A percentile compares a stretch with the other conserved stretches of the same genome.
Evolutionary conservation across 176 grass and related monocot species (phyloP).

Genomic region (Carex pumila): DNA sequence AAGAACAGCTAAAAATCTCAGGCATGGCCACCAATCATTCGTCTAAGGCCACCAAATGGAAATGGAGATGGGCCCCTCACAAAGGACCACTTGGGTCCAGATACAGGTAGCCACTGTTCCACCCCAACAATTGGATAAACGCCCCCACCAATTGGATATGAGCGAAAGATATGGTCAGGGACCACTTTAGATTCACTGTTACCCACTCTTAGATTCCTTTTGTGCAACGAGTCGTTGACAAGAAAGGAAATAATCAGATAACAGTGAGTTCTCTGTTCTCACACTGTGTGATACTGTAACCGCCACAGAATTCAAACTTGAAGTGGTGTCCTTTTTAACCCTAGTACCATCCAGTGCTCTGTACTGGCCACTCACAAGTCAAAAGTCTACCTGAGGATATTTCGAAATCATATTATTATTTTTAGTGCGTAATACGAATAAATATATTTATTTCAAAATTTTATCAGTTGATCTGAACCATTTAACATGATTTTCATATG

Average conservation of each 20-base stretch:
- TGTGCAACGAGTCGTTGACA: neutral
- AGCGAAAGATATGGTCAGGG: neutral
- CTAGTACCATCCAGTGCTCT: neutral
- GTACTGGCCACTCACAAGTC: neutral
- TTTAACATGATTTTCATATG: too few relatives aligned
- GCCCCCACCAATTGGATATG: slow-evolving; percentile 11
- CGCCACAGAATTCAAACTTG: neutral
- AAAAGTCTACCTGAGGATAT: neutral
- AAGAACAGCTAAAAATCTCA: slow-evolving; percentile 10
- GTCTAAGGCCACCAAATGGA: slow-evolving; percentile 1
- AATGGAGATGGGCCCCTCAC: neutral
- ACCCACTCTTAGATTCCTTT: neutral
- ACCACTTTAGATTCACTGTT: neutral
- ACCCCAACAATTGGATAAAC: neutral
- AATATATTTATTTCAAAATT: too few relatives aligned
- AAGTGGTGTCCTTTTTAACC: neutral
- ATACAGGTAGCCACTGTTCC: slow-evolving; percentile 13
- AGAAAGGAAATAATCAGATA: neutral
- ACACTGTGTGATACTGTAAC: neutral
- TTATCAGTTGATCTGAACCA: too few relatives aligned
- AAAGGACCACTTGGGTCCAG: slow-evolving; percentile 7
- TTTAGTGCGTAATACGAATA: too few relatives aligned
- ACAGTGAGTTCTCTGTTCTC: neutral
- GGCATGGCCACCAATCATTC: slow-evolving; percentile 3
- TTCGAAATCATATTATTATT: neutral